phyloP scores from a whole-genome alignment of 495 filamentous ascomycete species.

The Hyaloscypha bicolor region DNA sequence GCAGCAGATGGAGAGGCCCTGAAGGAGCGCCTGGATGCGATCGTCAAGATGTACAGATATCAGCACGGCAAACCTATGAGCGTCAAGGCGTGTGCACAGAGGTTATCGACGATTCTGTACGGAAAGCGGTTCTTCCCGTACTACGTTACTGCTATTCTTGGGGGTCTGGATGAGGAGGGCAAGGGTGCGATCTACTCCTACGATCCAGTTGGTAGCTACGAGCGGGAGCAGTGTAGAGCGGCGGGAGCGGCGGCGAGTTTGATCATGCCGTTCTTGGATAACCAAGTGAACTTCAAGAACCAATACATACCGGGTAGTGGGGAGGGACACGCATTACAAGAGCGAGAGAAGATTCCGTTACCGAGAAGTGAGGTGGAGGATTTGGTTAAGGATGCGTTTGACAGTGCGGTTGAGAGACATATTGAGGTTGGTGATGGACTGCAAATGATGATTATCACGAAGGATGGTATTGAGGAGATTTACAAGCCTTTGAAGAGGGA shows the following conservation, averaged over 20 bases:
- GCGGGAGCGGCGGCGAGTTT: slow-evolving; percentile 93
- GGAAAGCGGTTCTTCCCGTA: slow-evolving; percentile 98
- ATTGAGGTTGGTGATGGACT: slow-evolving; percentile 97
- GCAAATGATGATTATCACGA: slow-evolving; percentile 92
- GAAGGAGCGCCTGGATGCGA: slow-evolving; percentile 83
- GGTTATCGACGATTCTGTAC: slow-evolving; percentile 92
- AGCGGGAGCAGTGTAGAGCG: slow-evolving; percentile 92
- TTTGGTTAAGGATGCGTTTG: slow-evolving; percentile 95
- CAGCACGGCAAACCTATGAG: slow-evolving; percentile 92
- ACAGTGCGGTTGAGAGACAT: slow-evolving; percentile 95
- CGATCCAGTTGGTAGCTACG: slow-evolving; percentile 95
- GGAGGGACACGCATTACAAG: slow-evolving; percentile 76
- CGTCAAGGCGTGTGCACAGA: slow-evolving; percentile 89
- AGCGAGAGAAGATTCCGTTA: slow-evolving; percentile 65
- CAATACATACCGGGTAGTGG: slow-evolving; percentile 92
- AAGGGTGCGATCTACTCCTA: slow-evolving; percentile 95
- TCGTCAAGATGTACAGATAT: slow-evolving; percentile 97
- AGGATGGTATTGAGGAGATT: slow-evolving; percentile 84
- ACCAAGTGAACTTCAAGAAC: slow-evolving; percentile 99
- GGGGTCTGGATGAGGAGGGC: slow-evolving; percentile 92
- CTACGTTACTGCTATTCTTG: slow-evolving; percentile 91
- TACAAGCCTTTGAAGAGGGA: slow-evolving; percentile 87
- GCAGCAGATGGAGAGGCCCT: slow-evolving; percentile 90
- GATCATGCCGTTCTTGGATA: slow-evolving; percentile 99
- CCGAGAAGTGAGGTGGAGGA: slow-evolving; percentile 73